phyloP scores from a whole-genome alignment of 352 stramenopile genomes.

The Globisporangium camurandrum region DNA sequence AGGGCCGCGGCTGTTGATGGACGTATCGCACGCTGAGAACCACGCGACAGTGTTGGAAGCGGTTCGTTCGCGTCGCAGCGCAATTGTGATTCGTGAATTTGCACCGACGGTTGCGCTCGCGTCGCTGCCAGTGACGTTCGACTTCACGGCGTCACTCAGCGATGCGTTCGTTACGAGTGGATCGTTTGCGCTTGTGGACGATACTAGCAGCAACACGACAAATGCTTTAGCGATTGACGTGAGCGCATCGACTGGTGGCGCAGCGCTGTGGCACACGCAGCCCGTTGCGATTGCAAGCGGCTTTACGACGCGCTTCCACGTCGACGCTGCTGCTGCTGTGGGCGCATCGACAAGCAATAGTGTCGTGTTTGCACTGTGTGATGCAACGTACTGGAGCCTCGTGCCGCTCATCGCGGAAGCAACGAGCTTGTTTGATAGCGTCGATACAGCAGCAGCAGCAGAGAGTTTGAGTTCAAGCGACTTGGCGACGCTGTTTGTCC shows the following conservation, averaged over 20 bases:
- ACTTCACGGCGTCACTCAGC: conserved; percentile 29
- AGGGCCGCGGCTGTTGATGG: conserved; percentile 54
- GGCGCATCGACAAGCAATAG: conserved; percentile 4
- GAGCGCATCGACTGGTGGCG: conserved; percentile 20
- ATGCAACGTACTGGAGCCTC: conserved; percentile 65
- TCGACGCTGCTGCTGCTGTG: conserved; percentile 15
- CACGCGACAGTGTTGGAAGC: conserved; percentile 56
- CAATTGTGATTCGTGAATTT: conserved; percentile 18
- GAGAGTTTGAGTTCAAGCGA: too few relatives aligned
- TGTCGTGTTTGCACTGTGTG: conserved; percentile 51
- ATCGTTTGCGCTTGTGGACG: conserved; percentile 29
- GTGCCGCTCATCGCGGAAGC: conserved; percentile 35
- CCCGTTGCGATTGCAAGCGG: conserved; percentile 28
- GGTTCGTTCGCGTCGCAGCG: conserved; percentile 10
- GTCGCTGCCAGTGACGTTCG: conserved; percentile 31
- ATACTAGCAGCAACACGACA: too few relatives aligned
- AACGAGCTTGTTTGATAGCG: conserved; percentile 13
- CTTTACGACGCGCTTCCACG: conserved; percentile 40
- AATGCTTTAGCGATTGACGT: too few relatives aligned
- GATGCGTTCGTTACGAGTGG: conserved; percentile 35
- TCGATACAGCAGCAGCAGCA: not conserved
- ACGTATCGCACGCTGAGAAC: conserved; percentile 63
- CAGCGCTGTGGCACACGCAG: conserved; percentile 41
- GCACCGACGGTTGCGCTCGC: conserved; percentile 16
- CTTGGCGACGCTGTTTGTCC: conserved; percentile 33